phyloP scores from a whole-genome alignment of 2,329 filamentous ascomycete genomes.

The Beauveria sp. region DNA sequence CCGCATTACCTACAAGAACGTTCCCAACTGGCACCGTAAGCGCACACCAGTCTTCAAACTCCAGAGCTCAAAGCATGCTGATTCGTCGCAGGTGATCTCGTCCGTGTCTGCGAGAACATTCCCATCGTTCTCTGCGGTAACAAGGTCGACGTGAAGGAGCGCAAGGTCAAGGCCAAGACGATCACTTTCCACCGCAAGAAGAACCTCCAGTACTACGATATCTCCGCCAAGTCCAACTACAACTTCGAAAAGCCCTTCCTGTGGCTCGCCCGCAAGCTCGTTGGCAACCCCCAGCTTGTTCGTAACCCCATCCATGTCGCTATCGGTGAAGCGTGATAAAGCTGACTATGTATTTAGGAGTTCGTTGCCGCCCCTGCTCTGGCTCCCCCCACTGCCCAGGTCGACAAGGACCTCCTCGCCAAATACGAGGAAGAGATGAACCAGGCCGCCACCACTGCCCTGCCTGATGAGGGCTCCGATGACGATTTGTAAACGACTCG shows the following conservation, averaged over 20 bases:
- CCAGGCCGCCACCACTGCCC: conserved; percentile 69
- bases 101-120: conserved; percentile 98
- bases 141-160: conserved; percentile 99
- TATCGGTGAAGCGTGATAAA: conserved; percentile 14
- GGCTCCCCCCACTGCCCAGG: conserved; percentile 83
- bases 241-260: conserved; percentile 99
- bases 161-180: conserved; percentile 99
- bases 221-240: conserved; percentile 99
- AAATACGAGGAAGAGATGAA: conserved; percentile 87
- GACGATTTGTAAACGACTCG: conserved; percentile 48
- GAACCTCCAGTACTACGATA: conserved; percentile 99
- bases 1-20: conserved; percentile 99
- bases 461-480: conserved; percentile 90
- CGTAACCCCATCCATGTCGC: conserved; percentile 4
- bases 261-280: conserved; percentile 97
- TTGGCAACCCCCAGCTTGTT: conserved; percentile 64
- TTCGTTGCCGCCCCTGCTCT: conserved; percentile 94
- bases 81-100: conserved; percentile 68
- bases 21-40: conserved; percentile 99
- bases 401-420: conserved; percentile 75
- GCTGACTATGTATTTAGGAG: conserved; percentile 50
- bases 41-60: conserved; percentile 20
- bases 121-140: conserved; percentile 97
- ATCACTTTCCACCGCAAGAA: conserved; percentile 99
- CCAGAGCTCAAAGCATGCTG: neutral